A percentile compares a stretch with the other conserved stretches of the same genome.
Evolutionary conservation across 805 yeast species (phyloP).

Genomic region (Metschnikowia arizonensis): DNA sequence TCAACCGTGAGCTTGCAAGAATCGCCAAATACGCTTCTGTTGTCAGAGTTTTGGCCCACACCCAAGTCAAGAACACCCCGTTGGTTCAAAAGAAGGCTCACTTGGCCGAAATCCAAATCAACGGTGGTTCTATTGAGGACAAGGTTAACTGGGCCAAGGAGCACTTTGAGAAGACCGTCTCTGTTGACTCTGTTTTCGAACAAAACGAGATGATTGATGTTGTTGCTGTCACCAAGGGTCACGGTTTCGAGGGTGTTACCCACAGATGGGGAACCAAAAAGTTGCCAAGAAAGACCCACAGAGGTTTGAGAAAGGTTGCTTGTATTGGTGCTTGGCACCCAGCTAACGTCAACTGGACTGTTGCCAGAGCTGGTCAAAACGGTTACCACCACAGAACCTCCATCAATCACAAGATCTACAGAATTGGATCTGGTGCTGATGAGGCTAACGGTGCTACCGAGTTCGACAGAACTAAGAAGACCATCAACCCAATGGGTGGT

Average conservation of each 20-base stretch:
- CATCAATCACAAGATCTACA: conserved; percentile 99
- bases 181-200: conserved; percentile 94
- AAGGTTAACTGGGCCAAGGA: conserved; percentile 98
- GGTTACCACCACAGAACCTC: conserved; percentile 99
- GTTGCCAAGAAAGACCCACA: conserved; percentile 99
- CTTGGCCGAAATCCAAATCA: conserved; percentile 98
- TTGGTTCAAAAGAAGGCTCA: conserved; percentile 99
- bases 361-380: conserved; percentile 99
- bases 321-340: conserved; percentile 99
- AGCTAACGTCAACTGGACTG: conserved; percentile 98
- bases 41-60: conserved; percentile 99
- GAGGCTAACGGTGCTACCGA: conserved; percentile 93
- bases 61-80: conserved; percentile 99
- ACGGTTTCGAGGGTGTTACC: conserved; percentile 99
- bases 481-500: conserved; percentile 99
- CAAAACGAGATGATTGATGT: conserved; percentile 98
- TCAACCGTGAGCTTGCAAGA: conserved; percentile 97
- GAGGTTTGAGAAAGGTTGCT: conserved; percentile 99
- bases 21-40: conserved; percentile 97
- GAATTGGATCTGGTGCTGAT: conserved; percentile 95
- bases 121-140: conserved; percentile 98
- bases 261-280: conserved; percentile 99
- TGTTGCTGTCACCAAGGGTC: conserved; percentile 99
- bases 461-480: conserved; percentile 99
- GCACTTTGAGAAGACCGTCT: conserved; percentile 98